phyloP scores from a whole-genome alignment of 2,329 filamentous ascomycete species.

The Penicillium olsonii region DNA sequence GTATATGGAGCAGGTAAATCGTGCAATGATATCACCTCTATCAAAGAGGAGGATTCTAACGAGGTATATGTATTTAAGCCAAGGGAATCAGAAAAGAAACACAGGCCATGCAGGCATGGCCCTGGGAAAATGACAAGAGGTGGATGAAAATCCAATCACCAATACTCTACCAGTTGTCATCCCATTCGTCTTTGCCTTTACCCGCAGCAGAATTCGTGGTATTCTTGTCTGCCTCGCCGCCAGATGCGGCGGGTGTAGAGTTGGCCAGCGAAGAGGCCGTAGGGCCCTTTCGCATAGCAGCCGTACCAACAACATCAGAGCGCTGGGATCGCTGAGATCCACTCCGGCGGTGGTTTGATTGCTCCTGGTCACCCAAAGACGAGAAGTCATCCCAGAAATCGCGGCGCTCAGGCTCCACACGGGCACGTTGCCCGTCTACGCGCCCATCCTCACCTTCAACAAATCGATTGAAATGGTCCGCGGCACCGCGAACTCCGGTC shows the following conservation, averaged over 20 bases:
- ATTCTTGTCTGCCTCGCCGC: slow-evolving; percentile 21
- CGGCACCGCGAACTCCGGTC: slow-evolving; percentile 69
- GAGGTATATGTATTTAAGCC: slow-evolving; percentile 2
- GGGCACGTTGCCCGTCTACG: slow-evolving; percentile 48
- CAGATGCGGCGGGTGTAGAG: slow-evolving; percentile 22
- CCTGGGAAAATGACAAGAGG: not conserved
- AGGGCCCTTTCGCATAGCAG: slow-evolving; percentile 59
- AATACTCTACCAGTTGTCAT: slow-evolving; percentile 50
- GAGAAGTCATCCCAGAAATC: slow-evolving; percentile 95
- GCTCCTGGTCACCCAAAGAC: slow-evolving; percentile 53
- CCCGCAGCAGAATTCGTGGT: slow-evolving; percentile 19
- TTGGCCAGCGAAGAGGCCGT: slow-evolving; percentile 18
- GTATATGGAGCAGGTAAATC: not conserved
- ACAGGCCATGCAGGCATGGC: slow-evolving; percentile 3
- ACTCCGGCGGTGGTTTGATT: slow-evolving; percentile 26
- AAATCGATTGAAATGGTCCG: slow-evolving; percentile 80
- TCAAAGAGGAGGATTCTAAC: not conserved
- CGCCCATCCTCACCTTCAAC: slow-evolving; percentile 69
- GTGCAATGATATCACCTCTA: not conserved
- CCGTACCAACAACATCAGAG: slow-evolving; percentile 62
- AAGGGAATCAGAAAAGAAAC: not conserved
- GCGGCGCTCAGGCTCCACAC: slow-evolving; percentile 65
- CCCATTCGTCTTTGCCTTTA: slow-evolving; percentile 61
- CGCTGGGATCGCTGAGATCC: slow-evolving; percentile 28
- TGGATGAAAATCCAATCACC: not conserved